These are phyloP conservation scores for Colletotrichum sp. DNA, from an alignment of 2,329 filamentous ascomycete genomes.

Conservation along the genomic window DNA sequence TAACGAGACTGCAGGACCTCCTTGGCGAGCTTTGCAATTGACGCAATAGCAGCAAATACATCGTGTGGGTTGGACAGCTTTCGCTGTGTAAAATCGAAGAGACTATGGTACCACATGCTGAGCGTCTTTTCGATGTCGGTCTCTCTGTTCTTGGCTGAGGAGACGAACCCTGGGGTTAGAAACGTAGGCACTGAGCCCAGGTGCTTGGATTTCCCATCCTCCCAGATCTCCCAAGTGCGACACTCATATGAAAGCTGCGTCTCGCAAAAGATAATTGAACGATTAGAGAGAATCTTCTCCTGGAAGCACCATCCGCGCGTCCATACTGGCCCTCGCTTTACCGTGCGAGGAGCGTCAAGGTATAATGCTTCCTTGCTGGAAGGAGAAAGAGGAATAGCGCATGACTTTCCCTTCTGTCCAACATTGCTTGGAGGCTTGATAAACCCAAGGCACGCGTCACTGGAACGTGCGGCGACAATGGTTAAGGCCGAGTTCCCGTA, in stretches of 20 bases:
- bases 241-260: background rate
- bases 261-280: background rate
- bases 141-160: background rate
- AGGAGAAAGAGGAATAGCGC: background rate
- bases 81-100: background rate
- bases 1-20: background rate
- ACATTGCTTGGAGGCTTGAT: background rate
- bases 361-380: background rate
- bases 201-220: background rate
- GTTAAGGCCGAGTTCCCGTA: slow-evolving; percentile 19
- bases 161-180: background rate
- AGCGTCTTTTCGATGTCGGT: background rate
- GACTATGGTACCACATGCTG: background rate
- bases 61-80: slow-evolving; percentile 6
- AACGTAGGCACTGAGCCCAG: background rate
- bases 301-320: slow-evolving; percentile 8
- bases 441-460: background rate
- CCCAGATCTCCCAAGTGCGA: background rate
- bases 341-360: background rate
- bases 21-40: background rate
- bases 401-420: too few relatives aligned
- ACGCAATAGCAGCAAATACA: slow-evolving; percentile 6
- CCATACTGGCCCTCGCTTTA: background rate
- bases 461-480: background rate
- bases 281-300: background rate